phyloP scores from a whole-genome alignment of 306 rosid species.

The Canavalia ensiformis region DNA sequence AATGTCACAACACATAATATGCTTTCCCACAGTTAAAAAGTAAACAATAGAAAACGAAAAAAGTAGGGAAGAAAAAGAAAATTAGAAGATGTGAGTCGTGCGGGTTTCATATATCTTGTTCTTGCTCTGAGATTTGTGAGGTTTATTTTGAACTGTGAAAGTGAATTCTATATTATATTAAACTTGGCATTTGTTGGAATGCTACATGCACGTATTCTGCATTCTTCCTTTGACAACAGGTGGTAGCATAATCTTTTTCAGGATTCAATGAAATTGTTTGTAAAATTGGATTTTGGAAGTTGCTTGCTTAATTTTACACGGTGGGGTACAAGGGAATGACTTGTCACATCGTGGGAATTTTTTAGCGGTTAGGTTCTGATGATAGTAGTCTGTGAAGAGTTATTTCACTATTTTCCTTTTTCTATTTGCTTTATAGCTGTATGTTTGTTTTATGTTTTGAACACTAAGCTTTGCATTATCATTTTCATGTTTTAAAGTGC shows the following conservation, averaged over 20 bases:
- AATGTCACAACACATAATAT: background rate
- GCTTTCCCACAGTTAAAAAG: background rate
- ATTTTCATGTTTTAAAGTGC: slow-evolving; percentile 15
- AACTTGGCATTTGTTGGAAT: slow-evolving; percentile 9
- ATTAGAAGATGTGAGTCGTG: background rate
- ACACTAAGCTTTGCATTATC: background rate
- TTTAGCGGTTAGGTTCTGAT: background rate
- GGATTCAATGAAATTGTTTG: slow-evolving; percentile 2
- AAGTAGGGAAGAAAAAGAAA: background rate
- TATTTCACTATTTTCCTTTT: background rate
- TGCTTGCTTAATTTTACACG: background rate
- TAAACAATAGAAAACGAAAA: background rate
- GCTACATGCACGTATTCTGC: background rate
- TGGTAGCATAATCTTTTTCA: background rate
- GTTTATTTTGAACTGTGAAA: background rate
- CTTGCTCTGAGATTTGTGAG: background rate
- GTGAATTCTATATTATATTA: background rate
- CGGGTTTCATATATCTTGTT: background rate
- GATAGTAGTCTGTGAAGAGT: slow-evolving; percentile 30
- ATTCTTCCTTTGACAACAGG: background rate
- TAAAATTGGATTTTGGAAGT: background rate
- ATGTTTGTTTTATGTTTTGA: background rate
- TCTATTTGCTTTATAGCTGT: background rate
- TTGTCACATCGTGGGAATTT: background rate
- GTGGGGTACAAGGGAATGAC: background rate